Evolutionary conservation across 805 yeast genomes (phyloP).

Genomic region (Pichia sporocuriosa): DNA sequence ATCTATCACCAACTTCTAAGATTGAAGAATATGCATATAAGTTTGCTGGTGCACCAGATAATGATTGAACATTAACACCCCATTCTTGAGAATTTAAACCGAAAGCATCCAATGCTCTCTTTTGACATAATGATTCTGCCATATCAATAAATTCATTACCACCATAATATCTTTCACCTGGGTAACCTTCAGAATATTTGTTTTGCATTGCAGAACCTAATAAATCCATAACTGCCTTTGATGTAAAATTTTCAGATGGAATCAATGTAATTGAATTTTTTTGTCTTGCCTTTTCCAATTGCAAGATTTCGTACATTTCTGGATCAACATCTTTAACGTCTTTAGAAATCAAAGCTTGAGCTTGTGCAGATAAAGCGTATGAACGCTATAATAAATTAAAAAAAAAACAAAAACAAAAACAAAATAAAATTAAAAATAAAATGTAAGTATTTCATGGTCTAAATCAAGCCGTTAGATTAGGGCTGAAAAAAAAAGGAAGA

Average conservation of each 20-base stretch:
- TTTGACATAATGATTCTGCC: constrained; percentile 85
- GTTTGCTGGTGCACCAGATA: constrained; percentile 96
- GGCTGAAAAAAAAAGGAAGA: no score
- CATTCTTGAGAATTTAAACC: constrained; percentile 68
- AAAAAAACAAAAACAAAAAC: no score
- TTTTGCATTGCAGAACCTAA: constrained; percentile 96
- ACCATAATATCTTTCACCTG: constrained; percentile 96
- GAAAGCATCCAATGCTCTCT: constrained; percentile 84
- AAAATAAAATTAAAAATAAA: no score
- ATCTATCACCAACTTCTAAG: constrained; percentile 81
- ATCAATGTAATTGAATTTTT: constrained; percentile 86
- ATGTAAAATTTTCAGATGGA: constrained; percentile 95
- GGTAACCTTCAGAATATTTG: constrained; percentile 97
- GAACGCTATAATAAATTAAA: constrained; percentile 22
- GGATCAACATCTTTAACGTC: constrained; percentile 70
- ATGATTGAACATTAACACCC: constrained; percentile 97
- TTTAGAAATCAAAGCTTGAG: constrained; percentile 51
- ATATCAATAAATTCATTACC: constrained; percentile 93
- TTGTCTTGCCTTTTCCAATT: constrained; percentile 77
- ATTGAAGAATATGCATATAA: constrained; percentile 87
- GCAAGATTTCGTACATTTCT: constrained; percentile 73
- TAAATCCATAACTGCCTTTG: constrained; percentile 89
- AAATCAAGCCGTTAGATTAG: no score
- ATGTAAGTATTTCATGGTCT: no score
- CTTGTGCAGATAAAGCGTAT: constrained; percentile 43